Base-by-base conservation (phyloP, 2,329 filamentous ascomycete genomes). In the Venturia aucupariae region DNA sequence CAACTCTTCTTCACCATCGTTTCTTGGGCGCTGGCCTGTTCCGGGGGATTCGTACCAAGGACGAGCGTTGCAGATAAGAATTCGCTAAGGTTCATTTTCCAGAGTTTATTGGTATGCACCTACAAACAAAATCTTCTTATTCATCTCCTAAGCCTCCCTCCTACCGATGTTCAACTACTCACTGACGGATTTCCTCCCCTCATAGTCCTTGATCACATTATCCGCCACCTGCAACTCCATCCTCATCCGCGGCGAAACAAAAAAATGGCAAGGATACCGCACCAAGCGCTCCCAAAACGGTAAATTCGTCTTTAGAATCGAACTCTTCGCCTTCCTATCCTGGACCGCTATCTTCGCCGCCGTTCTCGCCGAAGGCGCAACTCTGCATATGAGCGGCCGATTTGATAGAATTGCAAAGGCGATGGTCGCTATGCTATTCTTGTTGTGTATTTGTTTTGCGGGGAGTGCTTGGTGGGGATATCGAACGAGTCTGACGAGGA, bases 41-140 rank as follows among this genome's bases (percentile, higher is more conserved):
- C 60, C 4, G 60, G 60, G 13, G 3, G 44, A 11, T 30, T 48
- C 11, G 17, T 35, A 17, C 60, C 60, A 11, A 30, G 60, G 42
- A 46, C 60, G n/a, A 46, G 39, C 15, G n/a, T 38, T 19, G 22
- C 60, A 4, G 44, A 51, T 48, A 19, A 6, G 24, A 27, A 62
- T 38, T 62, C 60, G 6, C n/a, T 62, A 24, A 44, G 60, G 42
- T 62, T 42, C 17, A 62, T 62, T n/a, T 51, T 62, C 10, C 39
- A 42, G 22, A 30, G 22, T 5, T 35, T 35, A 32, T 17, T 62
- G 3, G 39, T 42, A n/a, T n/a, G n/a, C n/a, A n/a, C n/a, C n/a
- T n/a, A n/a, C n/a, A n/a, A n/a, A n/a, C n/a, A n/a, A n/a, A 22
- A n/a, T 38, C 32, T 24, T 60, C 4, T 11, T 24, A 2, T 22